Conservation (phyloP, 192 early-diverging fungal species). For the Coemansia erecta region DNA sequence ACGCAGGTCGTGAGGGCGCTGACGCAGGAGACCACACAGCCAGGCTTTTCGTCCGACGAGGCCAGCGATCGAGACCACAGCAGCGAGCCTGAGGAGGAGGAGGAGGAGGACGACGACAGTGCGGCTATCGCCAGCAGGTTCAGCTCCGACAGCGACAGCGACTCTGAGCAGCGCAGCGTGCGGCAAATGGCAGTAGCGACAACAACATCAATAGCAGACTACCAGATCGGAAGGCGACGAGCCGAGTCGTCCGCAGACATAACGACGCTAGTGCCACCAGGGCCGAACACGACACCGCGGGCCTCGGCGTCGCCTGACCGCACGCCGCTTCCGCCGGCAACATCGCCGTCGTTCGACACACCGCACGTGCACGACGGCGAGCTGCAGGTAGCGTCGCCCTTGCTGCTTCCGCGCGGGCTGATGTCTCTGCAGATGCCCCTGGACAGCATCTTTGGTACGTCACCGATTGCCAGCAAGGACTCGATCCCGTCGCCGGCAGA, state of each 20-base stretch:
- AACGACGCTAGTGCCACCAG: constrained; percentile 14
- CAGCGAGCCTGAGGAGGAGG: neutral
- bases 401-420: constrained; percentile 33
- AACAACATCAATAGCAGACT: neutral
- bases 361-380: constrained; percentile 7
- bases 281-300: constrained; percentile 32
- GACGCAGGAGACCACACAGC: no score
- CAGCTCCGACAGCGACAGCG: constrained; percentile 6
- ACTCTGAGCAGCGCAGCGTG: neutral
- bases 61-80: no score
- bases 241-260: neutral
- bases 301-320: constrained; percentile 37
- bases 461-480: constrained; percentile 27
- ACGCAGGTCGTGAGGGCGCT: neutral
- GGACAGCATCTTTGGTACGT: constrained; percentile 35
- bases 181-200: neutral
- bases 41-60: no score
- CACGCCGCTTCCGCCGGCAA: constrained; percentile 30
- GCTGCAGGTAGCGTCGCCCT: constrained; percentile 32
- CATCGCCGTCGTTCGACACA: constrained; percentile 26
- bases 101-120: neutral
- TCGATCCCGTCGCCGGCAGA: constrained; percentile 27
- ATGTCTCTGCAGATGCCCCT: constrained; percentile 25
- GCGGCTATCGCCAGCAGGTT: neutral
- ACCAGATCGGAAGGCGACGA: constrained; percentile 4